Evolutionary conservation across 2,329 filamentous ascomycete species (phyloP).

Genomic region (Pezizomycotina sp.): DNA sequence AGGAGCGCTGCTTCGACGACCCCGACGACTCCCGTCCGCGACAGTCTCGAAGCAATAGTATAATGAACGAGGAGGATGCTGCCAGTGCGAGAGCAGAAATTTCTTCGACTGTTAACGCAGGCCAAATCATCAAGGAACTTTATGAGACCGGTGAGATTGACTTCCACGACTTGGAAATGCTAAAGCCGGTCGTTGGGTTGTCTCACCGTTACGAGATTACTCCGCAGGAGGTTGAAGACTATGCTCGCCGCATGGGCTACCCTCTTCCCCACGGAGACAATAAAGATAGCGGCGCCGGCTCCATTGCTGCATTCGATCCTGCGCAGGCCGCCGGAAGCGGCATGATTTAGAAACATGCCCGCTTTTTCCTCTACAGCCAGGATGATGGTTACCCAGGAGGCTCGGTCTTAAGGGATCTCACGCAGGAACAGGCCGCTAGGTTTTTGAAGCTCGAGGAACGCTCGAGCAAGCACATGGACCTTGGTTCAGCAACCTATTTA

Average conservation of each 20-base stretch:
- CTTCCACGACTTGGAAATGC: slow-evolving; percentile 30
- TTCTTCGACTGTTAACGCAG: slow-evolving; percentile 25
- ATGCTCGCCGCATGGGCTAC: slow-evolving; percentile 4
- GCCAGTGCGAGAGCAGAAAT: slow-evolving; percentile 24
- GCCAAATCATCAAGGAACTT: slow-evolving; percentile 30
- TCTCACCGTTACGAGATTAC: slow-evolving; percentile 25
- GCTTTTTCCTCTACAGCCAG: slow-evolving; percentile 30
- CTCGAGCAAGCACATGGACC: slow-evolving; percentile 18
- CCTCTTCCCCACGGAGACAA: not conserved
- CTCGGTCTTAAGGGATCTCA: slow-evolving; percentile 57
- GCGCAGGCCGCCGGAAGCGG: too few relatives aligned
- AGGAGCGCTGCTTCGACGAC: too few relatives aligned
- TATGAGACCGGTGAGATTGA: slow-evolving; percentile 30
- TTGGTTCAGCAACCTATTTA: slow-evolving; percentile 13
- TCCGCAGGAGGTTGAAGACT: slow-evolving; percentile 26
- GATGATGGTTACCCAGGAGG: slow-evolving; percentile 62
- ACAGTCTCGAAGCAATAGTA: not conserved
- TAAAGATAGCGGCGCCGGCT: not conserved
- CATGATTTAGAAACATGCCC: too few relatives aligned
- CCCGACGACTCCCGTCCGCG: too few relatives aligned
- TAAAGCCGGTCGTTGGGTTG: slow-evolving; percentile 29
- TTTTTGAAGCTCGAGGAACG: slow-evolving; percentile 52
- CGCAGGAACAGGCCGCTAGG: slow-evolving; percentile 48
- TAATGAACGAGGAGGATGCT: too few relatives aligned
- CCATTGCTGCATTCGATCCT: not conserved